Percentiles rank a stretch among this genome's conserved stretches.
Conservation (phyloP, 2,329 filamentous ascomycete species). For the Aspergillus thermomutatus region DNA sequence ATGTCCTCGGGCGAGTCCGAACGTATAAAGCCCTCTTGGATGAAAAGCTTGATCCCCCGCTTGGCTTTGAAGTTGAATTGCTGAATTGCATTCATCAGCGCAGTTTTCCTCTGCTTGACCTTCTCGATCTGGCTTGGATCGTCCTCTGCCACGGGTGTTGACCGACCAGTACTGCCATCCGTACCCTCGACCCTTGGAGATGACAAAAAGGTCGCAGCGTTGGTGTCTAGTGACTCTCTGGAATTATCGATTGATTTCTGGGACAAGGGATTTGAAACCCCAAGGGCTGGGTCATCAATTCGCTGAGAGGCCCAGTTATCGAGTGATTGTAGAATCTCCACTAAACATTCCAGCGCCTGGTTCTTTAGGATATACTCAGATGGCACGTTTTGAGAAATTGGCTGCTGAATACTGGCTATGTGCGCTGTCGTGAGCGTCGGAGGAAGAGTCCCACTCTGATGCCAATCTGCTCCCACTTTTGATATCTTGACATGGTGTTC, state of each 20-base stretch:
- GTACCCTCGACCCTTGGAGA: constrained; percentile 57
- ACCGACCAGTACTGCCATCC: constrained; percentile 56
- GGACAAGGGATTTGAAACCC: constrained; percentile 43
- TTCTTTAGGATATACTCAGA: constrained; percentile 90
- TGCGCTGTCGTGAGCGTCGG: constrained; percentile 79
- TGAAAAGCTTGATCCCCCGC: constrained; percentile 77
- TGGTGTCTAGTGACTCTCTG: constrained; percentile 73
- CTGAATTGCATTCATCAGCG: constrained; percentile 79
- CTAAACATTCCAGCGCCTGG: constrained; percentile 79
- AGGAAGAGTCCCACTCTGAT: constrained; percentile 77
- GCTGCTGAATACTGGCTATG: constrained; percentile 54
- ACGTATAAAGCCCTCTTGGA: constrained; percentile 82
- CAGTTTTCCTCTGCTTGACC: constrained; percentile 90
- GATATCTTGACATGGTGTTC: constrained; percentile 66
- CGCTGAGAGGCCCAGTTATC: constrained; percentile 86
- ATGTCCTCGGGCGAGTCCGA: constrained; percentile 78
- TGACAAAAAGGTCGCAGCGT: constrained; percentile 48
- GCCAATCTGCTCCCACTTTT: constrained; percentile 70
- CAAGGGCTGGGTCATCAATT: constrained; percentile 53
- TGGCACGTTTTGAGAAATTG: constrained; percentile 63
- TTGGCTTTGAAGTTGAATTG: constrained; percentile 99
- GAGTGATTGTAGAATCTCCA: constrained; percentile 83
- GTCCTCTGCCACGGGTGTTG: constrained; percentile 72
- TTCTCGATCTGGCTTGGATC: constrained; percentile 93
- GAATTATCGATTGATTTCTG: constrained; percentile 57